Base-by-base conservation (phyloP, 768 basidiomycete species). In the Podaxis pistillaris region DNA sequence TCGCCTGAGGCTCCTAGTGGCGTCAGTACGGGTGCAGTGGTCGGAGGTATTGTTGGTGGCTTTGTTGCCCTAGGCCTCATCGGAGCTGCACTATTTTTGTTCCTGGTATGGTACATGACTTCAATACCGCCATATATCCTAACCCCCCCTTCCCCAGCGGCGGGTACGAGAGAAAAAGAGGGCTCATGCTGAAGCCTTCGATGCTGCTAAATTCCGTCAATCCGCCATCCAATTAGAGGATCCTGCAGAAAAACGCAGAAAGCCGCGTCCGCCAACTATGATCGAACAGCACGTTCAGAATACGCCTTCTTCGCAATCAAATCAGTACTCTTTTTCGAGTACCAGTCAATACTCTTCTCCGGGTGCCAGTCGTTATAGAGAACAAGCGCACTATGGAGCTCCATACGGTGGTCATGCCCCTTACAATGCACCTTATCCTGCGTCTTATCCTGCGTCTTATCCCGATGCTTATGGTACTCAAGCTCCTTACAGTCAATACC, bases 161-260 rank as follows among this genome's bases (percentile, higher is more conserved):
- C 60, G 60, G n/a, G 33, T 22, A 36, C 41, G 33, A 22, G 40
- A 24, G 40, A 62, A 47, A 26, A 62, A 62, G 36, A 15, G 55
- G 19, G n/a, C 30, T 28, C 17, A 62, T 56, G 52, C 40, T 24
- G 64, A 67, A 12, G 61, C 49, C 5, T 67, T 64, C 51, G 40
- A 60, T 24, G 58, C 66, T 2, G 30, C 40, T 58, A 62, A 64
- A 53, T 67, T 67, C 64, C 63, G 66, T 26, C 60, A 55, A 26
- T 67, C 66, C 13, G 66, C 67, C 2, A 19, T 64, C 40, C 50
- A 63, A 44, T 50, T 67, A 2, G 60, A 67, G 19, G 67, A 65
- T 4, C 24, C 52, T 6, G 38, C 19, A 12, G 60, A 62, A 47
- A 62, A 62, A 22, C 52, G 22, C 17, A 15, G n/a, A 15, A 64